Percentiles rank a stretch among this genome's conserved stretches.
These are phyloP conservation scores for Aphanomyces euteiches DNA, from an alignment of 352 stramenopile species.

Conservation along the genomic window DNA sequence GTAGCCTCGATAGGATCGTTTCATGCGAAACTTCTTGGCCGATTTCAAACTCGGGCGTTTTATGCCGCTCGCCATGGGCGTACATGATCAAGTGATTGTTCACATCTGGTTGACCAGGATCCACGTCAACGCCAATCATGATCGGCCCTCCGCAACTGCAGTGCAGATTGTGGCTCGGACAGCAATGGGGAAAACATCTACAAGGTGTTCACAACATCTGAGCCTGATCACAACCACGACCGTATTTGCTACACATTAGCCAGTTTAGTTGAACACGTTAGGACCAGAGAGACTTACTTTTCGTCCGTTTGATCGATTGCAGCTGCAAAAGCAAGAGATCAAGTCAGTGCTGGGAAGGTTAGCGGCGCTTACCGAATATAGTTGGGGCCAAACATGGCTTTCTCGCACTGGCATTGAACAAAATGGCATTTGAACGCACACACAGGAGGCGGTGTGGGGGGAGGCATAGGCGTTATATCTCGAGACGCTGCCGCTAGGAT, in stretches of 20 bases:
- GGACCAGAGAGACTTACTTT: not conserved
- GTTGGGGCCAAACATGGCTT: constrained; percentile 20
- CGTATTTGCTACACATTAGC: constrained; percentile 5
- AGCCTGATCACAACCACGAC: not conserved
- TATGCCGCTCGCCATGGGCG: not conserved
- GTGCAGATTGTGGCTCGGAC: constrained; percentile 2
- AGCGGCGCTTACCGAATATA: constrained; percentile 4
- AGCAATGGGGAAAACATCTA: constrained; percentile 23
- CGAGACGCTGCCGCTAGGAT: too few relatives aligned
- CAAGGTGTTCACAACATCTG: not conserved
- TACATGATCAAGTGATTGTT: not conserved
- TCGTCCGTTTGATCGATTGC: constrained; percentile 17
- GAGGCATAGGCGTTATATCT: too few relatives aligned
- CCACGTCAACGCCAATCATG: not conserved
- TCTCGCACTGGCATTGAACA: constrained; percentile 2
- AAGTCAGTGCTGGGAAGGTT: not conserved
- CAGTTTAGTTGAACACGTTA: not conserved
- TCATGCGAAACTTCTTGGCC: not conserved
- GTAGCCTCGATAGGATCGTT: not conserved
- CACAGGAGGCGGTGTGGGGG: not conserved
- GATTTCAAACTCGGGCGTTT: not conserved
- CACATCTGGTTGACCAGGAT: not conserved
- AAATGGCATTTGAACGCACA: constrained; percentile 8
- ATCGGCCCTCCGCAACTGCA: constrained; percentile 14
- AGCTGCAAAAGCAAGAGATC: not conserved